phyloP scores from a whole-genome alignment of 805 yeast species.

The Metschnikowia gruessii region DNA sequence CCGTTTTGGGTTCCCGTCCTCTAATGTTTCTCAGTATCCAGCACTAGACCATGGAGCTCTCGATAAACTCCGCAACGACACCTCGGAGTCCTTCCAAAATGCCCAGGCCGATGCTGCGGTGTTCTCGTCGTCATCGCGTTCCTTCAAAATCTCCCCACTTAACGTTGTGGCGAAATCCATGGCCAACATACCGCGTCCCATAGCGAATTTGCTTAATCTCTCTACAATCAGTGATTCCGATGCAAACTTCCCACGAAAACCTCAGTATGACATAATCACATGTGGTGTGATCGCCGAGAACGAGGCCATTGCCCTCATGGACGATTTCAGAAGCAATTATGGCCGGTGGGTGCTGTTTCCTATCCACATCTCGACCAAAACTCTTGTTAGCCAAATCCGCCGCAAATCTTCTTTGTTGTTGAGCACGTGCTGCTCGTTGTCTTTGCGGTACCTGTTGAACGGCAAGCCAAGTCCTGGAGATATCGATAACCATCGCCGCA shows the following conservation, averaged over 20 bases:
- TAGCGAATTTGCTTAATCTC: conserved; percentile 28
- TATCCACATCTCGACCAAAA: conserved; percentile 44
- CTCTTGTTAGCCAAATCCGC: conserved; percentile 48
- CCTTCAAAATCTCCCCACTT: conserved; percentile 45
- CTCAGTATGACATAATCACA: conserved; percentile 47
- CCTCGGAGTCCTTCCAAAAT: background rate
- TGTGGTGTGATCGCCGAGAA: conserved; percentile 46
- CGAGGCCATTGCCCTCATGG: conserved; percentile 50
- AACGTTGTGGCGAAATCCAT: conserved; percentile 36
- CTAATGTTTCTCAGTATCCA: background rate
- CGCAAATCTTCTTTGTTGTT: conserved; percentile 58
- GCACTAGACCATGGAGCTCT: background rate
- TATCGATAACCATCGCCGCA: conserved; percentile 21
- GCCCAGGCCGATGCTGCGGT: background rate
- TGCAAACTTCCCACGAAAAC: conserved; percentile 11
- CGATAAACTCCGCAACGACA: conserved; percentile 2
- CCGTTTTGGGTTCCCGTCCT: conserved; percentile 3
- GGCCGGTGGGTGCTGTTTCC: conserved; percentile 81
- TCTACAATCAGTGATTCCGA: conserved; percentile 9
- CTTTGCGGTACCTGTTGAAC: conserved; percentile 49
- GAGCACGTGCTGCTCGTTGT: conserved; percentile 61
- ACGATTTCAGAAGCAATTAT: conserved; percentile 60
- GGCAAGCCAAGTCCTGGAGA: conserved; percentile 26
- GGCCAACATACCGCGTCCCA: conserved; percentile 33
- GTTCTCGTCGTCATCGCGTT: conserved; percentile 27